Conservation (phyloP, 495 filamentous ascomycete species). For the Sordaria brevicollis region DNA sequence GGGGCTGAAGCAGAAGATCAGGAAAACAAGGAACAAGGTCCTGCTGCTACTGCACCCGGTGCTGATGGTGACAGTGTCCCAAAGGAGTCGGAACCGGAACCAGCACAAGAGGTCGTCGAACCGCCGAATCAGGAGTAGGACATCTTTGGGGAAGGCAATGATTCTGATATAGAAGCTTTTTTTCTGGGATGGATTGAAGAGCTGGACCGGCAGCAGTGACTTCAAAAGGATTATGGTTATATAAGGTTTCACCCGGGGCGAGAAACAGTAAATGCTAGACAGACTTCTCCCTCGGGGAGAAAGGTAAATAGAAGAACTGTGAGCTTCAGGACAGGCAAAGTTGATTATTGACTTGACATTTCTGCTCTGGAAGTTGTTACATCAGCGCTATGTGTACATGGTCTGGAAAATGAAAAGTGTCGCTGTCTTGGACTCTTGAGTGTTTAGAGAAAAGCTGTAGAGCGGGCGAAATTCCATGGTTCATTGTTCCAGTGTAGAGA, state of each 20-base stretch:
- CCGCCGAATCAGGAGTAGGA: not conserved
- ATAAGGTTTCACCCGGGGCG: not conserved
- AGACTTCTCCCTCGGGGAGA: not conserved
- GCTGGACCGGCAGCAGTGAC: not conserved
- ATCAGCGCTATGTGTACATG: not conserved
- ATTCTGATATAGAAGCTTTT: not conserved
- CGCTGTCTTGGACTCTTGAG: not conserved
- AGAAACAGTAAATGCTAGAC: no score
- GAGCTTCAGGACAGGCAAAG: not conserved
- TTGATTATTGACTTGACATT: not conserved
- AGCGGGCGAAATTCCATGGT: not conserved
- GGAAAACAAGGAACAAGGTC: not conserved
- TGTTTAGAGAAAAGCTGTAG: not conserved
- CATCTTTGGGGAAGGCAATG: not conserved
- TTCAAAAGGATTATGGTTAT: not conserved
- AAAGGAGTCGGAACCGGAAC: not conserved
- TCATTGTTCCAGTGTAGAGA: no score
- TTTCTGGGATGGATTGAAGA: not conserved
- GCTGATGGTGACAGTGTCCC: not conserved
- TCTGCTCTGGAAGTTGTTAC: not conserved
- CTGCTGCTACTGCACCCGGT: not conserved
- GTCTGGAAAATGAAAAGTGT: not conserved
- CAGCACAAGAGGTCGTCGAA: not conserved
- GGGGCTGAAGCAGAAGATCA: not conserved
- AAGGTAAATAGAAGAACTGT: not conserved